Conservation (phyloP, 768 basidiomycete species). For the Agrocybe chaxingu region DNA sequence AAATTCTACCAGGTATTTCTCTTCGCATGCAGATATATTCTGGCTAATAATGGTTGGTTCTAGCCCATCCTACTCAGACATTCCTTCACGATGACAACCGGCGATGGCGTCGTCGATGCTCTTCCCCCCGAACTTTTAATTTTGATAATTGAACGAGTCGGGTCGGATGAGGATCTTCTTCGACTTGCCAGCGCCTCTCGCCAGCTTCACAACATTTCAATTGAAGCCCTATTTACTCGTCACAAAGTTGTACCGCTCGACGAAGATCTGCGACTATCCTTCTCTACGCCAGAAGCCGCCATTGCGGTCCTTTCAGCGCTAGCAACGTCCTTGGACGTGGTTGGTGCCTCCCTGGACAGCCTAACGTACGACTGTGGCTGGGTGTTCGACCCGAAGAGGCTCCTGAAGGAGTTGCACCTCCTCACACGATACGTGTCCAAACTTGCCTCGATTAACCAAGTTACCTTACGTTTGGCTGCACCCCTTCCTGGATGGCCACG, state of each 20-base stretch:
- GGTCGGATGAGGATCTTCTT: conserved; percentile 10
- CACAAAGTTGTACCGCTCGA: conserved; percentile 9
- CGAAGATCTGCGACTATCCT: conserved; percentile 2
- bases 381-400: conserved; percentile 1
- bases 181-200: conserved; percentile 8
- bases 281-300: neutral
- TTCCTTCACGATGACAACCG: no score
- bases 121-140: conserved; percentile 8
- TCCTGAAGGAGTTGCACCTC: conserved; percentile 9
- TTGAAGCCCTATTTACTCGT: conserved; percentile 6
- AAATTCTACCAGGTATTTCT: no score
- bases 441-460: conserved; percentile 8
- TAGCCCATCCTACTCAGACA: no score
- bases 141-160: conserved; percentile 8
- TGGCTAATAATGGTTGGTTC: no score
- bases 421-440: conserved; percentile 12
- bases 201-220: conserved; percentile 8
- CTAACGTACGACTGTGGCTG: conserved; percentile 17
- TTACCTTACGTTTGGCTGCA: conserved; percentile 8
- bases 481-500: neutral
- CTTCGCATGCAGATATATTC: no score
- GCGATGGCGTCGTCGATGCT: neutral
- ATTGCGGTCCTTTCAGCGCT: conserved; percentile 11
- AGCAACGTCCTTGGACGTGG: conserved; percentile 7
- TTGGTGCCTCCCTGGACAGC: conserved; percentile 9